Base-by-base conservation (phyloP, 73 alveolate genomes). In the Effrenium voratum region DNA sequence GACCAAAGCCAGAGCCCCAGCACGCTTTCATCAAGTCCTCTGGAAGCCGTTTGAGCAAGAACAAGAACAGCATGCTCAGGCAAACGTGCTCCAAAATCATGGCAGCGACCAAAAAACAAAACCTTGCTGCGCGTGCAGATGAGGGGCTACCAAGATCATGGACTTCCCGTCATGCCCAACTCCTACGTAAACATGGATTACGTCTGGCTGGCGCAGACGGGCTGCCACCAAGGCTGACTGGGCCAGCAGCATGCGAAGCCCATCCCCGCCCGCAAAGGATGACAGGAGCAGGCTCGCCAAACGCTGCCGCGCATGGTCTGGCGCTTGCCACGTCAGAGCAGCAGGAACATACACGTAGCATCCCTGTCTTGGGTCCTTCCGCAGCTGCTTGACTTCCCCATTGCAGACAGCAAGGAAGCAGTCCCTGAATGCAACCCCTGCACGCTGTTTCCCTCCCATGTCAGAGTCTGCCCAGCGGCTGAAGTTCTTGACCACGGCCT, bases 1-100 rank as follows among this genome's bases (percentile, higher is more conserved):
- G 44, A 13, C 73, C 91, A 44, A 81, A 81, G n/a, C 68, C 91
- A 49, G 73, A 30, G 40, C 91, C 91, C 19, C 44, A 49, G 72
- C 46, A 24, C 30, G 91, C 91, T n/a, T n/a, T 43, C 66, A 81
- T 19, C 49, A 81, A 45, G 60, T 76, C 86, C 43, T n/a, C n/a
- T n/a, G n/a, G n/a, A n/a, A n/a, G n/a, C n/a, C n/a, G n/a, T n/a
- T n/a, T n/a, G n/a, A n/a, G n/a, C n/a, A n/a, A n/a, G n/a, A n/a
- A n/a, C n/a, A n/a, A n/a, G n/a, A n/a, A n/a, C n/a, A n/a, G n/a
- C n/a, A n/a, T n/a, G n/a, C n/a, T n/a, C n/a, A n/a, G n/a, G n/a
- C n/a, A n/a, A n/a, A n/a, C n/a, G n/a, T n/a, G n/a, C n/a, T n/a
- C n/a, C n/a, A n/a, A n/a, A n/a, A n/a, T n/a, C n/a, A n/a, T n/a